These are phyloP conservation scores for Chlorella ohadii DNA, from an alignment of 139 green algal species.

Conservation along the genomic window DNA sequence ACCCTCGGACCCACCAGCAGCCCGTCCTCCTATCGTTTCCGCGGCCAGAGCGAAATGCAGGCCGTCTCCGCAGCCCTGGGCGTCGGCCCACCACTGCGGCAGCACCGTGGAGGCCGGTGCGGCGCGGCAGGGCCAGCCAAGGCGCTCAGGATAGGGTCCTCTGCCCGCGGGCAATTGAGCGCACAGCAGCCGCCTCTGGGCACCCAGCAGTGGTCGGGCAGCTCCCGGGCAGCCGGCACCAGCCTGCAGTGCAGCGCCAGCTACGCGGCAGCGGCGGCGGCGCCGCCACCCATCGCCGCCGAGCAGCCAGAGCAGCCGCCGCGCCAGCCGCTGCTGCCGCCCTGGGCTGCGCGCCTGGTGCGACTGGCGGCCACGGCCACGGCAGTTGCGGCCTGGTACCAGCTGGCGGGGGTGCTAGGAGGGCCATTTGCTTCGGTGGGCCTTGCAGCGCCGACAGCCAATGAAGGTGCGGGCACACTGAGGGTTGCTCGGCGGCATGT, in stretches of 20 bases:
- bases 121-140: no score
- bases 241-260: conserved; percentile 18
- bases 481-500: no score
- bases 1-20: no score
- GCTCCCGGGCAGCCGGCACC: not conserved
- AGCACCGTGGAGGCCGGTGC: no score
- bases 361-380: conserved; percentile 3
- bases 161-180: not conserved
- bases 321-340: conserved; percentile 8
- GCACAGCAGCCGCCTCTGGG: not conserved
- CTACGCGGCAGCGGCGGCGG: conserved; percentile 1
- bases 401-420: not conserved
- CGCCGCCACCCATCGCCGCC: not conserved
- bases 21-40: no score
- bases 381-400: conserved; percentile 27
- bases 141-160: no score
- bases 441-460: conserved; percentile 2
- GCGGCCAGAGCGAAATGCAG: no score
- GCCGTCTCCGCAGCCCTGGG: no score
- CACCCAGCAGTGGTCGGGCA: not conserved
- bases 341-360: not conserved
- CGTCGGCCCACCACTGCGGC: no score
- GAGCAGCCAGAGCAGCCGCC: not conserved
- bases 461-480: conserved; percentile 14
- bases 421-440: conserved; percentile 26